phyloP scores from a whole-genome alignment of 2,329 filamentous ascomycete species.

The Arthrobotrys sinensis region DNA sequence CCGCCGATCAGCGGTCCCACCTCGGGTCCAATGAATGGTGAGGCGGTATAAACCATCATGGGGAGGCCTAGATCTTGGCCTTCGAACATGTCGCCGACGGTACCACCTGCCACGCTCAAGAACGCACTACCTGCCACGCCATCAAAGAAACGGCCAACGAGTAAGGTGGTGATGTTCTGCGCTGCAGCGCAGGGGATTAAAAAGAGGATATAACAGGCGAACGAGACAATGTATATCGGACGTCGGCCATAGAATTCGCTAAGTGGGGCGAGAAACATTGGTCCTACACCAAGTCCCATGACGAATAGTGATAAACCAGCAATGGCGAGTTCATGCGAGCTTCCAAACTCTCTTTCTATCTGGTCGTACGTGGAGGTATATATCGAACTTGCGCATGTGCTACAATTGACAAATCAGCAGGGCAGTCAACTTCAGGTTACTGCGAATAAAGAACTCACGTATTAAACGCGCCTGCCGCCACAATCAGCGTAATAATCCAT shows the following conservation, averaged over 20 bases:
- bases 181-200: conserved; percentile 85
- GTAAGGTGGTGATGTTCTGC: conserved; percentile 84
- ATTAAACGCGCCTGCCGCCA: conserved; percentile 82
- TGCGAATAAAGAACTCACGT: conserved; percentile 76
- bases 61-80: conserved; percentile 79
- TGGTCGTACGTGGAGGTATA: conserved; percentile 87
- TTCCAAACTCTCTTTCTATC: conserved; percentile 81
- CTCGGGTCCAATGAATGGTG: conserved; percentile 76
- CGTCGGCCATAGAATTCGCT: conserved; percentile 84
- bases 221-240: conserved; percentile 83
- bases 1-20: conserved; percentile 78
- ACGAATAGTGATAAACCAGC: conserved; percentile 88
- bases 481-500: conserved; percentile 83
- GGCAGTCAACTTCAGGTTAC: not conserved
- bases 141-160: conserved; percentile 83
- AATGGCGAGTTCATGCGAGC: conserved; percentile 80
- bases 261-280: conserved; percentile 73
- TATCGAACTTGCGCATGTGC: conserved; percentile 87
- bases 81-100: conserved; percentile 84
- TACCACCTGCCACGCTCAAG: conserved; percentile 83
- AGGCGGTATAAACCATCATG: conserved; percentile 84
- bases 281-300: conserved; percentile 77
- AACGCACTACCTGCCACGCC: conserved; percentile 80
- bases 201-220: conserved; percentile 82
- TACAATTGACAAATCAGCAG: conserved; percentile 65